Evolutionary conservation across 495 filamentous ascomycete species (phyloP), one percentile per base, ranked within the genome.

Genomic region (Daldinia childiae): DNA sequence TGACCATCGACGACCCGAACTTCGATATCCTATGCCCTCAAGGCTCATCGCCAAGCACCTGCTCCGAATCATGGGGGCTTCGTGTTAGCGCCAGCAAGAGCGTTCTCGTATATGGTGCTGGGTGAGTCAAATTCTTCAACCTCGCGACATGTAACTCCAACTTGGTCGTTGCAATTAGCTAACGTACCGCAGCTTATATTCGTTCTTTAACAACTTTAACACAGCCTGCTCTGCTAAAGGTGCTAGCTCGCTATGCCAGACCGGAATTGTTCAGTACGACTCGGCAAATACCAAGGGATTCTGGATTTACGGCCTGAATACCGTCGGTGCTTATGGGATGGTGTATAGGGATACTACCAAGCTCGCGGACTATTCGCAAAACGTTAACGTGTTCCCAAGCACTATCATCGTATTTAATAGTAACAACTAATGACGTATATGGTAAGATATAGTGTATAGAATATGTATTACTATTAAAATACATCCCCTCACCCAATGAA

Each of bases 1-100:
- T 76, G 26, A 78, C 79, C 14, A 94, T 85, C 78, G 83, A 85
- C 66, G 94, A 98, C 74, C 94, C 94, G 0, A 85, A 85, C 64
- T 94, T 94, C 81, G 70, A 74, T 29, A 72, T 70, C 58, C 76
- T 76, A 61, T 79, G 79, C 32, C 73, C 69, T 14, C 64, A 62
- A 45, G 68, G 54, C 27, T 73, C 60, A 9, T 65, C 70, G 7
- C 56, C 68, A 4, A 57, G 52, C 29, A 73, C 76, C 15, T 86
- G 81, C 68, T 79, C 86, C 38, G 82, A 80, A n/a, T 84, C 85
- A 3, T 87, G 85, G 85, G 88, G 84, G 2, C 74, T 88, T 30
- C 75, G 86, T 26, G 74, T 88, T 34, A 77, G 89, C 15, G 80
- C 85, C 58, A 88, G 85, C 45, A 75, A 76, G 15, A 80, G 84